phyloP scores from a whole-genome alignment of 2,329 filamentous ascomycete genomes.

The Pseudogymnoascus sp. region DNA sequence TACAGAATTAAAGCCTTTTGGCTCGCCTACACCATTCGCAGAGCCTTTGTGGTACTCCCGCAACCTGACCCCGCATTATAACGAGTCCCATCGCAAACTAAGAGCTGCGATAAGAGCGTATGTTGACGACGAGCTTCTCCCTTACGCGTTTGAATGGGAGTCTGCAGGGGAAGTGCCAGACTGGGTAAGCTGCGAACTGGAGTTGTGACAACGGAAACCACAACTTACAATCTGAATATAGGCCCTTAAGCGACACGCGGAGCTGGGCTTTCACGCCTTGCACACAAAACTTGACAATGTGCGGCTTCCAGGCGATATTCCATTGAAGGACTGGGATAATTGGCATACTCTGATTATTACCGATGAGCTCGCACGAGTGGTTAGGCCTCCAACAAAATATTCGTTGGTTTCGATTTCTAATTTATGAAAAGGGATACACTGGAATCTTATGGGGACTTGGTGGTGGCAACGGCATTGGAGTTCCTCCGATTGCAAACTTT shows the following conservation, averaged over 20 bases:
- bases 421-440: constrained; percentile 36
- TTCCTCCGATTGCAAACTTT: constrained; percentile 56
- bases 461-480: constrained; percentile 55
- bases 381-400: constrained; percentile 13
- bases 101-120: constrained; percentile 51
- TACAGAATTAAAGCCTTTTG: constrained; percentile 17
- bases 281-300: constrained; percentile 33
- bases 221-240: constrained; percentile 11
- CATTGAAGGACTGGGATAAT: constrained; percentile 43
- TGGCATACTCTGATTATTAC: constrained; percentile 49
- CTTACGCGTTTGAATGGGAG: constrained; percentile 58
- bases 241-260: constrained; percentile 25
- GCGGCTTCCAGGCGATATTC: constrained; percentile 38
- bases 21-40: constrained; percentile 25
- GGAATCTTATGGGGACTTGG: constrained; percentile 52
- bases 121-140: constrained; percentile 50
- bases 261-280: constrained; percentile 29
- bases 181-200: constrained; percentile 29
- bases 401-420: background rate
- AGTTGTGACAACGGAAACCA: background rate
- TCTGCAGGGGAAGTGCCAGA: constrained; percentile 44
- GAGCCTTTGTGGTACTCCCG: constrained; percentile 30
- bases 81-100: constrained; percentile 50
- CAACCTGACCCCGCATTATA: constrained; percentile 50
- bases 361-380: constrained; percentile 48